Base-by-base conservation (phyloP, 371 early-diverging fungal genomes). In the Rhizopus arrhizus region DNA sequence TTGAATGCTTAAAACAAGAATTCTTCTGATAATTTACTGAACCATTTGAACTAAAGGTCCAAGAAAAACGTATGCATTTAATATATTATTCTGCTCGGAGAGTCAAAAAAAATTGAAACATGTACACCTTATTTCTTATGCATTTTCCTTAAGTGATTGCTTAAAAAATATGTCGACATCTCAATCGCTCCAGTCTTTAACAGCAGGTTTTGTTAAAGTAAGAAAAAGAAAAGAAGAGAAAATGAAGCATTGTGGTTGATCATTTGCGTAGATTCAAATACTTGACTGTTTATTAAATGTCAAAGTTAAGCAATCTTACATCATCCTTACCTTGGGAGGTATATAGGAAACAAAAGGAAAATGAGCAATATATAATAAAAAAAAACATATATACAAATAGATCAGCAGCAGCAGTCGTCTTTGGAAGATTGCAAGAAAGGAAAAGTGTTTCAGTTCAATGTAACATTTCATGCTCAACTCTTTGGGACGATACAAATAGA, bases 161-260 rank as follows among this genome's bases (percentile, higher is more conserved):
- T 22, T 22, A 2, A 22, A 22, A 22, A 22, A 22, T 22, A 22
- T 22, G 22, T 22, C 22, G 22, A 22, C 22, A 22, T 22, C 22
- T 22, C 22, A 22, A 22, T 22, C 58, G 40, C 40, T 8, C 8
- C 40, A 13, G 13, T 38, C 40, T 0, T 95, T 95, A 5, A 93
- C 88, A 13, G 92, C 73, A 5, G 96, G 96, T 64, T 95, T 95
- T 10, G 94, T 90, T 3, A 94, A 89, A 0, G 80, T 90, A 6
- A 95, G 74, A 57, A 38, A 38, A 38, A 38, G 40, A 38, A 8
- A 38, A 38, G 13, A 13, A 38, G 6, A 38, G 38, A 38, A 13
- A 38, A 38, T 2, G 40, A 38, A 13, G 13, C 1, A 35, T 12
- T 15, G 16, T 53, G 28, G 16, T 16, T 46, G n/a, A 46, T 16